Percentiles rank a stretch among this genome's conserved stretches.
Evolutionary conservation across 805 yeast genomes (phyloP).

Genomic region (Lipomyces sp.): DNA sequence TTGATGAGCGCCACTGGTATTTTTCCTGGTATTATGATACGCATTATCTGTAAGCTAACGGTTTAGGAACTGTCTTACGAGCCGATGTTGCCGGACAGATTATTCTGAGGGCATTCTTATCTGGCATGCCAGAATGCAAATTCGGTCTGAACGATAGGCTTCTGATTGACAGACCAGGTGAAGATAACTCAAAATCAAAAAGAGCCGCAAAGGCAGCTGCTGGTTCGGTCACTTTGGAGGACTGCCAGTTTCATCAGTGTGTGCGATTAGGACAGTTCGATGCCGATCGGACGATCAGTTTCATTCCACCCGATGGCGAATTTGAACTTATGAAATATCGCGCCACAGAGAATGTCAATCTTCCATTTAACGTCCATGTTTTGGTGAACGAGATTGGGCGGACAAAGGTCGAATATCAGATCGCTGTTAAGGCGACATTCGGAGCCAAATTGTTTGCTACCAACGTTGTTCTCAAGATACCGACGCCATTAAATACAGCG

Average conservation of each 20-base stretch:
- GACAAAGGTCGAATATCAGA: constrained; percentile 56
- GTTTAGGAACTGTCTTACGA: constrained; percentile 56
- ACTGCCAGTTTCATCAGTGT: constrained; percentile 82
- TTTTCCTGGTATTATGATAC: not conserved
- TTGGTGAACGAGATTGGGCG: constrained; percentile 54
- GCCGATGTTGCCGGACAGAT: constrained; percentile 79
- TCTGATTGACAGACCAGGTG: constrained; percentile 41
- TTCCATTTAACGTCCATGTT: constrained; percentile 74
- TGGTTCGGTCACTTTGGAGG: constrained; percentile 65
- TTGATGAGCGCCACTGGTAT: constrained; percentile 65
- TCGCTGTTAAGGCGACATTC: constrained; percentile 67
- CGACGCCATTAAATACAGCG: constrained; percentile 68
- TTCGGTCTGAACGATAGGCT: constrained; percentile 72
- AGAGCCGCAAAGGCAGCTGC: constrained; percentile 50
- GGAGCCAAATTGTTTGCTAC: constrained; percentile 61
- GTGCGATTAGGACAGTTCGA: constrained; percentile 72
- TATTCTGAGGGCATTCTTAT: constrained; percentile 67
- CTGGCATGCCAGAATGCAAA: constrained; percentile 83
- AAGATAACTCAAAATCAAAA: constrained; percentile 33
- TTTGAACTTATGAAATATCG: constrained; percentile 77
- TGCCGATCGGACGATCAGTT: constrained; percentile 63
- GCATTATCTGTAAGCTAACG: not conserved
- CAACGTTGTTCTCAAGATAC: constrained; percentile 66
- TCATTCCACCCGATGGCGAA: constrained; percentile 83
- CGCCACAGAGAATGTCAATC: constrained; percentile 59